Evolutionary conservation across 495 filamentous ascomycete species (phyloP).

Genomic region (Cercophora sp.): DNA sequence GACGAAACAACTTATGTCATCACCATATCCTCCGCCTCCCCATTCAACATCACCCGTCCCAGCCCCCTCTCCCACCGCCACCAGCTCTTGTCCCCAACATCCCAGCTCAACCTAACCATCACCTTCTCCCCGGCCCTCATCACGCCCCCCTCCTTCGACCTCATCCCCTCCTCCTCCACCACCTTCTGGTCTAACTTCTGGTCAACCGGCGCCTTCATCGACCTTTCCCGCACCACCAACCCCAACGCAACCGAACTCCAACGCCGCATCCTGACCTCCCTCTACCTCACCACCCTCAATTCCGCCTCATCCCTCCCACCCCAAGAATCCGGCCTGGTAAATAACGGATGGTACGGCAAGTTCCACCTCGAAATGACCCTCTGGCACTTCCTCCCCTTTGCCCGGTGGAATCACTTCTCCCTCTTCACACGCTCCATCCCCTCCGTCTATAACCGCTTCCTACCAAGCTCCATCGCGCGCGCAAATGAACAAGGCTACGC

Average conservation of each 20-base stretch:
- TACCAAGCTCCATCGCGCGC: conserved; percentile 42
- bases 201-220: conserved; percentile 43
- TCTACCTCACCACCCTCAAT: conserved; percentile 49
- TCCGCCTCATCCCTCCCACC: conserved; percentile 34
- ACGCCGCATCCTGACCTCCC: conserved; percentile 45
- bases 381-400: conserved; percentile 52
- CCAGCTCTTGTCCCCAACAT: conserved; percentile 26
- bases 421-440: conserved; percentile 44
- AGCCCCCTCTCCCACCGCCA: conserved; percentile 41
- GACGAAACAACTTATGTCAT: conserved; percentile 44
- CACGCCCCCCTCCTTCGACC: not conserved
- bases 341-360: conserved; percentile 55
- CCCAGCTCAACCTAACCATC: conserved; percentile 27
- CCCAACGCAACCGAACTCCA: conserved; percentile 44
- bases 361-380: conserved; percentile 54
- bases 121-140: conserved; percentile 26
- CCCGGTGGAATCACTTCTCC: conserved; percentile 47
- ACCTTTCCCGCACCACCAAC: conserved; percentile 36
- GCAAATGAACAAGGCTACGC: conserved; percentile 47
- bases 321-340: conserved; percentile 46
- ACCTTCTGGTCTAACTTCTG: conserved; percentile 44
- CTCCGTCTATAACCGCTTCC: conserved; percentile 44
- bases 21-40: conserved; percentile 34
- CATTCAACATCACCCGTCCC: conserved; percentile 33
- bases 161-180: conserved; percentile 14